phyloP scores from a whole-genome alignment of 2,329 filamentous ascomycete genomes.

The Paecilomyces sp. region DNA sequence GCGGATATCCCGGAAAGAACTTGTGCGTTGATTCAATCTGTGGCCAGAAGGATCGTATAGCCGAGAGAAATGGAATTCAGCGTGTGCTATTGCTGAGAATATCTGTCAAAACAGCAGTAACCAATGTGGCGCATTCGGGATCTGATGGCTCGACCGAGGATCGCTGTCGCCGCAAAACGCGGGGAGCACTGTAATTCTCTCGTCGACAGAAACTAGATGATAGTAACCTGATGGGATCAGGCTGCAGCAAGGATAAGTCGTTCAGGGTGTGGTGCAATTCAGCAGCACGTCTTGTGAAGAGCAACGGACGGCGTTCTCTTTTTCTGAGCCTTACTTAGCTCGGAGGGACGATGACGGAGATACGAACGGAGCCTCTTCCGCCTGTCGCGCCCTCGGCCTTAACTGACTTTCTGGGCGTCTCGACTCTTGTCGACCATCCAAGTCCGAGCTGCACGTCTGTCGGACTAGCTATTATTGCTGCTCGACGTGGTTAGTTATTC shows the following conservation, averaged over 20 bases:
- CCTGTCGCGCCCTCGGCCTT: slow-evolving; percentile 4
- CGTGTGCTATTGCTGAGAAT: slow-evolving; percentile 11
- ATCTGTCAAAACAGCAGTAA: slow-evolving; percentile 16
- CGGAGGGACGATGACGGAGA: slow-evolving; percentile 27
- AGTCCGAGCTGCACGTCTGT: neutral
- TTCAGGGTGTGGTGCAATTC: neutral
- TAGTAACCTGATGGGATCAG: neutral
- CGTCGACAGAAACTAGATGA: neutral
- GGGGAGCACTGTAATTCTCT: neutral
- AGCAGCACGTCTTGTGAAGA: slow-evolving; percentile 3
- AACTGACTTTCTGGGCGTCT: slow-evolving; percentile 1
- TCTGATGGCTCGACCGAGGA: neutral
- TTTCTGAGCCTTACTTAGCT: slow-evolving; percentile 17
- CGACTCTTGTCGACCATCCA: neutral
- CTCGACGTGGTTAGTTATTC: neutral
- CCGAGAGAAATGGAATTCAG: neutral
- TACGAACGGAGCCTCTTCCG: slow-evolving; percentile 20
- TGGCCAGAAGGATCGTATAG: neutral
- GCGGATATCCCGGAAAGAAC: neutral
- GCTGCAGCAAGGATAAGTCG: neutral
- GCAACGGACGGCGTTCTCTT: slow-evolving; percentile 28
- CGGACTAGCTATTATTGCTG: neutral
- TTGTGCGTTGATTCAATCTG: neutral
- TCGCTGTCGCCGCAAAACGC: neutral
- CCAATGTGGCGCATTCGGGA: slow-evolving; percentile 11